phyloP scores from a whole-genome alignment of 164 flowering plant species.

The Paratinospora sagittata region DNA sequence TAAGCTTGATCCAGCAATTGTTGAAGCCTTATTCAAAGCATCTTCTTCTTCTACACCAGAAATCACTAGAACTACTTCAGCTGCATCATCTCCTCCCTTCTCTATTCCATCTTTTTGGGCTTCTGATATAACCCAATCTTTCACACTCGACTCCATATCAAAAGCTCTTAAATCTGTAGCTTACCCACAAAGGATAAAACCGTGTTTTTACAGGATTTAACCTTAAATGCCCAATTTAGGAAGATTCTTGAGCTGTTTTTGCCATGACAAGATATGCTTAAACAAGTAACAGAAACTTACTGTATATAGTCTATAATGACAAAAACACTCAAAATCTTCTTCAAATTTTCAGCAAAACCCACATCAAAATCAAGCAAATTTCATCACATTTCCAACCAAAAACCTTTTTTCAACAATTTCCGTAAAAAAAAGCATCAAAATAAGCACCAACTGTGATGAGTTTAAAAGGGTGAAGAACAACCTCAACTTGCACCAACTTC shows the following conservation, averaged over 20 bases:
- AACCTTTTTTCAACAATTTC: background rate
- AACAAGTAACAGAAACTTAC: no score
- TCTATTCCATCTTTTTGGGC: background rate
- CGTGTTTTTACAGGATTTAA: no score
- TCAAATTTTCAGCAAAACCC: background rate
- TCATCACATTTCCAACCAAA: background rate
- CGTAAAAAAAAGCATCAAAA: background rate
- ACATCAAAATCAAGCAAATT: background rate
- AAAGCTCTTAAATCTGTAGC: background rate
- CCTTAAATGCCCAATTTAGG: no score
- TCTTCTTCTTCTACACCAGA: constrained; percentile 21
- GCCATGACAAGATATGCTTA: no score
- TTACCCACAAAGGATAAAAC: no score
- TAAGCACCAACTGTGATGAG: no score
- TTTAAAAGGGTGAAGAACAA: no score
- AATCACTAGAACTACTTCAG: constrained; percentile 12
- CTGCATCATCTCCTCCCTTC: background rate
- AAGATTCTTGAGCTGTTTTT: no score
- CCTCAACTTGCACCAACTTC: background rate
- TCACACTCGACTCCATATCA: background rate
- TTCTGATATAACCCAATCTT: background rate
- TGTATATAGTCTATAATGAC: no score
- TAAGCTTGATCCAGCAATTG: background rate
- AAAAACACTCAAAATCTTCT: no score
- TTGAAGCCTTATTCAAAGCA: constrained; percentile 6